A percentile compares a stretch with the other conserved stretches of the same genome.
Conservation (phyloP, 2,329 filamentous ascomycete genomes). For the Macrophomina phaseolina region DNA sequence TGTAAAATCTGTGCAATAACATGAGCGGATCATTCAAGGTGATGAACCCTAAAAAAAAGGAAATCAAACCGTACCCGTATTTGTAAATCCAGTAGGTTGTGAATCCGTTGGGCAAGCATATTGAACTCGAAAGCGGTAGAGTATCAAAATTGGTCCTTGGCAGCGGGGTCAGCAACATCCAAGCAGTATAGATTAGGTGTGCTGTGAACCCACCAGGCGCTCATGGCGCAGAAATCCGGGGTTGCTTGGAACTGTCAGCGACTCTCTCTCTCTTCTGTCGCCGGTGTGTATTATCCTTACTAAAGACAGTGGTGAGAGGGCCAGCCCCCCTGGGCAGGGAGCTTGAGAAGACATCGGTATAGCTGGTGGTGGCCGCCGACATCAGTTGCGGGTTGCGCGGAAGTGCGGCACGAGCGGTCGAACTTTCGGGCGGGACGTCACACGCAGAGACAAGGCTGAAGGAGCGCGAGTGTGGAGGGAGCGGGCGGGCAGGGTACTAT, state of each 20-base stretch:
- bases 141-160: constrained; percentile 1
- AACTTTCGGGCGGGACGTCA: not conserved
- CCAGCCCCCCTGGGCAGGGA: not conserved
- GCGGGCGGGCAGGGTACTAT: not conserved
- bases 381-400: not conserved
- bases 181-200: not conserved
- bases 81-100: constrained; percentile 7
- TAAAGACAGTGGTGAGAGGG: constrained; percentile 15
- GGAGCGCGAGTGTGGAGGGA: not conserved
- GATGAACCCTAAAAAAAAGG: too few relatives aligned
- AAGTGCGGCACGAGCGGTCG: not conserved
- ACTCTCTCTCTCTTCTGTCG: not conserved
- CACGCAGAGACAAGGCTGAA: not conserved
- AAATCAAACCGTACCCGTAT: not conserved
- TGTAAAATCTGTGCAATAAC: not conserved
- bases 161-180: not conserved
- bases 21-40: too few relatives aligned
- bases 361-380: not conserved
- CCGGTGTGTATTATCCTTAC: not conserved
- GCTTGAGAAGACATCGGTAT: not conserved
- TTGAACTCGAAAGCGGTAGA: not conserved
- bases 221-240: constrained; percentile 1
- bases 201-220: not conserved
- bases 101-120: constrained; percentile 11
- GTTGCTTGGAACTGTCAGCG: not conserved